Base-by-base conservation (phyloP, 768 basidiomycete genomes). In the Tulasnella sp. region DNA sequence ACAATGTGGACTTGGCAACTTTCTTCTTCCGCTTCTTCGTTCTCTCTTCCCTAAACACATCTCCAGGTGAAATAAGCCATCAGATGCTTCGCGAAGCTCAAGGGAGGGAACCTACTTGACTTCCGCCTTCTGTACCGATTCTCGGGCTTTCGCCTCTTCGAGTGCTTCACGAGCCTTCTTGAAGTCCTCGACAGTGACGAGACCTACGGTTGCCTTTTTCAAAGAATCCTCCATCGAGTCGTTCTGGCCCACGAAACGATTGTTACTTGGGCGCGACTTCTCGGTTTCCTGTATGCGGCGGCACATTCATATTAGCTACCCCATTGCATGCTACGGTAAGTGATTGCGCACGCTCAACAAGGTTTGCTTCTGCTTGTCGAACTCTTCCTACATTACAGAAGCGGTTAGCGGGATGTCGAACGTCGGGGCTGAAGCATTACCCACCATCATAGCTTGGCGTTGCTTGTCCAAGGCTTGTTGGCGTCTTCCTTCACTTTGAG, bases 171-270 rank as follows among this genome's bases (percentile, higher is more conserved):
- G 86, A 82, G 88, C 90, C 84, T 94, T 92, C 83, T 96, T 93
- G 80, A 99, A 99, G 40, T 98, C 97, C 80, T 97, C 94, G 9
- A 98, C 87, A 78, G 87, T 90, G 3, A 98, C 96, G 23, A 99
- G 88, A 80, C 97, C 97, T 67, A 99, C 90, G 0, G 97, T 99
- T 72, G 88, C 91, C 79, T 94, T 88, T 87, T 97, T 98, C 73
- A 99, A 88, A 9, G 90, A 88, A 79, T 98, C 97, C 84, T 98
- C 97, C 88, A 98, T 91, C 5, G 93, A 94, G 83, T 98, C 96
- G 84, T 94, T 90, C 83, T 96, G 94, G 0, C 95, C 94, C 48
- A 97, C 93, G 84, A 99, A 99, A 79, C 96, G 92, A 83, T 92
- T 91, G 3, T 90, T 85, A 0, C 94, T 93, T 5, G 95, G 93